phyloP scores from a whole-genome alignment of 345 rosid species.

The Gossypium mustelinum region DNA sequence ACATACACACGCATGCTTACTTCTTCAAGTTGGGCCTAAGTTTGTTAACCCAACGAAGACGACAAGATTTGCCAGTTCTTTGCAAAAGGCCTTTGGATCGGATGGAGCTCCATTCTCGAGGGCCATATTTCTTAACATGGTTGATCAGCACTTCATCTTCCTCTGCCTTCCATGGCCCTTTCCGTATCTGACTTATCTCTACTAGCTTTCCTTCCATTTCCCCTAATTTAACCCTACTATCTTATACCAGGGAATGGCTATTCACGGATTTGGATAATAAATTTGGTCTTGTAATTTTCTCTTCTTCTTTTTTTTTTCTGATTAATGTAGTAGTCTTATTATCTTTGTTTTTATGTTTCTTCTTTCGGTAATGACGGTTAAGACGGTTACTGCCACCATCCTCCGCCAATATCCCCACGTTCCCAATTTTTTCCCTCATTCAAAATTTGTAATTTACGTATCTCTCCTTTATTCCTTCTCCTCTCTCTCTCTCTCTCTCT shows the following conservation, averaged over 20 bases:
- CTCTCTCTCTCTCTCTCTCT: background rate
- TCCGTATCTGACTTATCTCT: slow-evolving; percentile 52
- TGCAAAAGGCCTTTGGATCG: slow-evolving; percentile 95
- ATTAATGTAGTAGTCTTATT: background rate
- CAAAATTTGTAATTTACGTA: background rate
- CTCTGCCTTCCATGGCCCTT: slow-evolving; percentile 94
- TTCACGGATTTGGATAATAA: background rate
- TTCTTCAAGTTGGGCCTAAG: slow-evolving; percentile 87
- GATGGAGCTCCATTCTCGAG: slow-evolving; percentile 99
- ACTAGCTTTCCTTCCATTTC: slow-evolving; percentile 42
- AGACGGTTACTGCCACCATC: slow-evolving; percentile 41
- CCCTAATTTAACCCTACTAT: slow-evolving; percentile 2
- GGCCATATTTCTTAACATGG: slow-evolving; percentile 72
- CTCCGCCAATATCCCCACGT: slow-evolving; percentile 34
- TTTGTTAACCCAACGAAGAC: slow-evolving; percentile 97
- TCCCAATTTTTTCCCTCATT: slow-evolving; percentile 32
- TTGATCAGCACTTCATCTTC: slow-evolving; percentile 75
- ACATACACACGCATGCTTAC: slow-evolving; percentile 20
- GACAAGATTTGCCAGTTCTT: slow-evolving; percentile 91
- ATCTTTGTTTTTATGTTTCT: slow-evolving; percentile 1
- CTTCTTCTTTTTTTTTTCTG: background rate
- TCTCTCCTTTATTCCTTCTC: background rate
- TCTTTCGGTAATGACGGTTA: slow-evolving; percentile 29
- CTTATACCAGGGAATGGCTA: background rate
- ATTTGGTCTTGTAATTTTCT: background rate